phyloP scores from a whole-genome alignment of 1,284 basidiomycete genomes.

The Trametes hirsuta region DNA sequence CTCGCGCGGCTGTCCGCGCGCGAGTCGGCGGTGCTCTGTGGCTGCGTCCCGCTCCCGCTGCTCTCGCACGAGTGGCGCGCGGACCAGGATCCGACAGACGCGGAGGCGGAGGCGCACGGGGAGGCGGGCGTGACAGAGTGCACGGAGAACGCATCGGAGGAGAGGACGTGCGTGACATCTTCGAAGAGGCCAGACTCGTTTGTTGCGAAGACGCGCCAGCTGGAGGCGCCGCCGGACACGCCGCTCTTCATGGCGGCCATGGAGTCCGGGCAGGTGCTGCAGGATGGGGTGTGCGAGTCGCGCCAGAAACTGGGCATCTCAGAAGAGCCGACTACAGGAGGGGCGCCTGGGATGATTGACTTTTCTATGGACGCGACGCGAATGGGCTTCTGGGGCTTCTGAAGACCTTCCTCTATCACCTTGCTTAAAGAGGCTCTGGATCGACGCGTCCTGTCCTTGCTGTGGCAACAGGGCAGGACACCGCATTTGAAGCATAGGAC shows the following conservation, averaged over 20 bases:
- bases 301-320: constrained; percentile 15
- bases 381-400: neutral
- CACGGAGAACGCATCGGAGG: constrained; percentile 25
- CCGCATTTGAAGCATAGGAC: constrained; percentile 33
- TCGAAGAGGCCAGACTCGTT: constrained; percentile 29
- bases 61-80: constrained; percentile 1
- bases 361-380: constrained; percentile 20
- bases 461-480: constrained; percentile 19
- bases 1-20: constrained; percentile 25
- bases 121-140: constrained; percentile 9
- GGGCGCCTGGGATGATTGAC: constrained; percentile 22
- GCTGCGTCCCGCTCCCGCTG: neutral
- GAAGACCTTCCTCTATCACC: constrained; percentile 20
- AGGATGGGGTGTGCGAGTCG: constrained; percentile 21
- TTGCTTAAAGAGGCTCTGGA: constrained; percentile 8
- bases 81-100: neutral
- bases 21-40: neutral
- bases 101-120: constrained; percentile 1
- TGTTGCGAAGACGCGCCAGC: constrained; percentile 11
- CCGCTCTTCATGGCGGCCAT: constrained; percentile 17
- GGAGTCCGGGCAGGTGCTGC: constrained; percentile 24
- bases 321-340: constrained; percentile 1
- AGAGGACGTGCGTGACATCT: constrained; percentile 34
- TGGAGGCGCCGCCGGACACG: constrained; percentile 11
- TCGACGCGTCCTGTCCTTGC: constrained; percentile 6